A percentile compares a stretch with the other conserved stretches of the same genome.
These are phyloP conservation scores for Omphalea diandra DNA, from an alignment of 441 rosid genomes.

Conservation along the genomic window DNA sequence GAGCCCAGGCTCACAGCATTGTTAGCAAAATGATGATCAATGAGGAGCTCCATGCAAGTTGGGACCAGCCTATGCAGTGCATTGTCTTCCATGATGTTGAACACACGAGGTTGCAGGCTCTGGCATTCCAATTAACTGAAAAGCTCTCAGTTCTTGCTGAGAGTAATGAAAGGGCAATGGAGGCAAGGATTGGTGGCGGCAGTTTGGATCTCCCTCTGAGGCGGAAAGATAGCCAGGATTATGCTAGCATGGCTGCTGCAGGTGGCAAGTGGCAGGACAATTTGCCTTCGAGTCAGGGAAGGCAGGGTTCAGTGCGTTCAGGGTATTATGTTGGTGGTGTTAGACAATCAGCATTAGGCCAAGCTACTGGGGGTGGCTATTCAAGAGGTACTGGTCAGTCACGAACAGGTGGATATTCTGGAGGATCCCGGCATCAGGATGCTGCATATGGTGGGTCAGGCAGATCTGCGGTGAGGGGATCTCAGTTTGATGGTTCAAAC, in stretches of 20 bases:
- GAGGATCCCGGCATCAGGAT: conserved; percentile 34
- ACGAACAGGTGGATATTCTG: conserved; percentile 53
- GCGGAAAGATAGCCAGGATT: conserved; percentile 71
- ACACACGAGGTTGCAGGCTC: conserved; percentile 61
- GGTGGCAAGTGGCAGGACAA: conserved; percentile 79
- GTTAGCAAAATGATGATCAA: conserved; percentile 77
- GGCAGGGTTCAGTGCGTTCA: conserved; percentile 53
- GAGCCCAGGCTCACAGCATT: conserved; percentile 47
- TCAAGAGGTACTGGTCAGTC: conserved; percentile 50
- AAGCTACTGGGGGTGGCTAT: conserved; percentile 37
- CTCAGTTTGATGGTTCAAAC: conserved; percentile 54
- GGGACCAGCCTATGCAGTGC: conserved; percentile 85
- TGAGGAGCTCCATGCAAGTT: conserved; percentile 72
- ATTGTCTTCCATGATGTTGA: conserved; percentile 67
- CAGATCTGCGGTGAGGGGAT: conserved; percentile 45
- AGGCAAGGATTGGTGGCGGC: conserved; percentile 60
- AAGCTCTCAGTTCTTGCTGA: conserved; percentile 58
- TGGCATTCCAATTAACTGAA: conserved; percentile 78
- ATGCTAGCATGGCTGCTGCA: conserved; percentile 41
- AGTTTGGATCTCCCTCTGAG: conserved; percentile 59
- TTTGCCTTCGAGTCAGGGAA: conserved; percentile 45
- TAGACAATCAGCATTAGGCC: conserved; percentile 40
- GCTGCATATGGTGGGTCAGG: conserved; percentile 28
- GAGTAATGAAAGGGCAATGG: conserved; percentile 68
- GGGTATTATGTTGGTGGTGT: conserved; percentile 46